Base-by-base conservation (phyloP, 2,329 filamentous ascomycete species). In the Claviceps purpurea region DNA sequence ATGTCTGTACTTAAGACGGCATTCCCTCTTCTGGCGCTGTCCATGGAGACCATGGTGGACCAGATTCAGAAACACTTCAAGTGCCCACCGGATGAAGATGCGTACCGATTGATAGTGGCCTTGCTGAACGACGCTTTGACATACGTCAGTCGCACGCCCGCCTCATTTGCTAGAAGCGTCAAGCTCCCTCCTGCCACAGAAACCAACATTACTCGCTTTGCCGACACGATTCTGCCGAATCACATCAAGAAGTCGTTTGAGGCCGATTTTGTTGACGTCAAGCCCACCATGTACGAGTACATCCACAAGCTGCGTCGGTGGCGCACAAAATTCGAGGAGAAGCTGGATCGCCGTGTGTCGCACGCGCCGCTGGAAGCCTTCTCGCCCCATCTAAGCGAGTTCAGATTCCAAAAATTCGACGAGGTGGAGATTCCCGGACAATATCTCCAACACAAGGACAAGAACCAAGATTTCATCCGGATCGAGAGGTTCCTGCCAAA, bases 1-100 rank as follows among this genome's bases (percentile, higher is more conserved):
- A 89, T 95, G 77, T 87, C 89, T 38, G 87, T 89, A 34, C 81
- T 98, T 51, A 97, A 98, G 75, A 97, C 93, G 6, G 90, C 91
- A 0, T 98, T 97, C 74, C 93, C 93, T 24, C 77, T 99, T 18
- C 78, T 99, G 60, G 93, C 94, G 10, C 73, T 97, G 44, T 96
- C 91, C 0, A 97, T 99, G 93, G 93, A 99, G 71, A 95, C 91
- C 0, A 98, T 97, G 89, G 90, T 97, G 34, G 93, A 98, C 64
- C 91, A 97, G 69, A 95, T 98, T 54, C 87, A 93, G 67, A 97
- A 97, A 74, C 86, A 97, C 69, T 98, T 98, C 79, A 98, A 98
- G 71, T 97, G 93, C 62, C 91, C 91, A 14, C 91, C 91, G 0
- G 93, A 99, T 61, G 93, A 99, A 66, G 93, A 99, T 71, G 94